Evolutionary conservation across 164 flowering plant genomes (phyloP), one percentile per base, ranked within the genome.

Genomic region (Aristolochia contorta): DNA sequence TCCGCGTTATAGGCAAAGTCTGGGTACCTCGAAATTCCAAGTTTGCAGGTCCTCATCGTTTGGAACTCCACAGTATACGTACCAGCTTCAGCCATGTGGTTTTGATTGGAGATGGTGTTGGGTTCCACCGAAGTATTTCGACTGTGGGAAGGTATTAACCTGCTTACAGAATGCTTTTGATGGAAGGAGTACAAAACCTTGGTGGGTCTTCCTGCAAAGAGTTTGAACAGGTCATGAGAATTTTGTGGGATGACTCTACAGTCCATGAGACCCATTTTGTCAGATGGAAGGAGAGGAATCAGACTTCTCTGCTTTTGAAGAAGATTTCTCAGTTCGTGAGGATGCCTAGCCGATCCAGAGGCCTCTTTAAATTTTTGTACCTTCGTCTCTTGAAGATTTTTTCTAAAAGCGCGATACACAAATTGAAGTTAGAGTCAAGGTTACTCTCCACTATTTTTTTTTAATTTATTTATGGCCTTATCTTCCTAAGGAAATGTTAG

Each of bases 21-120:
- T 2, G 98, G 97, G 54, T 84, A 93, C 30, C 77, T 79, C 16
- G 94, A 75, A 23, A 93, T 87, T 30, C 94, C 96, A 22, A 93
- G 89, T 63, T 79, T 89, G 81, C 97, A 81, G 30, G 68, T 71
- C 47, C 66, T 80, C 45, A 79, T 64, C 22, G 90, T 83, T 77
- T 71, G 81, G 77, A 93, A 89, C n/a, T 72, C 66, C 8, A 87
- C 77, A 52, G 50, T 69, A 73, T 57, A 72, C 21, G 56, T 43
- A 56, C 55, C 58, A 23, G 67, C 25, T 65, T 73, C 65, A 52
- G 67, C 68, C 13, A 45, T 27, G 58, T 63, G 71, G 51, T 58
- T 49, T 55, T 72, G 59, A 24, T 62, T 63, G 16, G 65, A 19
- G 7, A 73, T 43, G 47, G 65, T 54, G 32, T 49, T 33, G 56